Percentiles rank a stretch among this genome's conserved stretches.
These are phyloP conservation scores for Isabelozyma heimii DNA, from an alignment of 805 yeast species.

Conservation along the genomic window DNA sequence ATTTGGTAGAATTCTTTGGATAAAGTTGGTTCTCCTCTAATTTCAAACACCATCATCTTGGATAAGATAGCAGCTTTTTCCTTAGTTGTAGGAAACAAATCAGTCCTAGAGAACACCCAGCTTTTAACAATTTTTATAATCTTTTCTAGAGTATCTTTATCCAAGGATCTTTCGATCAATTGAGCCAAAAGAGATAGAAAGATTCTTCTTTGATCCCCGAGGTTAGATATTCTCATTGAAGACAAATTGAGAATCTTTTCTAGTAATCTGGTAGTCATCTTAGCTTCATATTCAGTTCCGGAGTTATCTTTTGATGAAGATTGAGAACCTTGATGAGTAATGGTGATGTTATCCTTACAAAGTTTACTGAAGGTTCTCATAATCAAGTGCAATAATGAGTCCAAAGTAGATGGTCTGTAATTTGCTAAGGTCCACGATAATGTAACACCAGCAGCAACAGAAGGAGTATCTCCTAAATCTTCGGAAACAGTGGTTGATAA, in stretches of 20 bases:
- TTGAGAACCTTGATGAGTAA: constrained; percentile 50
- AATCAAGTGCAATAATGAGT: constrained; percentile 68
- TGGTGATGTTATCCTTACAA: constrained; percentile 79
- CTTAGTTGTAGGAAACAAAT: constrained; percentile 88
- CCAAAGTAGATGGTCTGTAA: constrained; percentile 70
- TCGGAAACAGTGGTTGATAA: constrained; percentile 72
- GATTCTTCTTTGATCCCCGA: constrained; percentile 91
- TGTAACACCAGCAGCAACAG: constrained; percentile 85
- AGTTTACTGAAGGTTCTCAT: constrained; percentile 88
- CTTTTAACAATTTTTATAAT: constrained; percentile 75
- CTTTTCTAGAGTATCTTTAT: constrained; percentile 67
- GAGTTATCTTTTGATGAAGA: constrained; percentile 26
- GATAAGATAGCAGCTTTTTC: constrained; percentile 93
- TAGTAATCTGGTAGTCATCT: constrained; percentile 71
- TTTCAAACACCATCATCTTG: constrained; percentile 91
- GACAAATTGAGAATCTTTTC: constrained; percentile 76
- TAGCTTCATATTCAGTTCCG: constrained; percentile 65
- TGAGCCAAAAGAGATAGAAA: constrained; percentile 85
- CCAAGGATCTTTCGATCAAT: constrained; percentile 83
- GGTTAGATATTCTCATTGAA: constrained; percentile 74
- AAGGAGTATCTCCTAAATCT: constrained; percentile 69
- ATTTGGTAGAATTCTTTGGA: constrained; percentile 81
- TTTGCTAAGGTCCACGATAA: constrained; percentile 77
- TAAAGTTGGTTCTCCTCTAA: constrained; percentile 76
- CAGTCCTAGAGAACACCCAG: constrained; percentile 86